phyloP scores from a whole-genome alignment of 495 filamentous ascomycete species.

The Podospora comata region DNA sequence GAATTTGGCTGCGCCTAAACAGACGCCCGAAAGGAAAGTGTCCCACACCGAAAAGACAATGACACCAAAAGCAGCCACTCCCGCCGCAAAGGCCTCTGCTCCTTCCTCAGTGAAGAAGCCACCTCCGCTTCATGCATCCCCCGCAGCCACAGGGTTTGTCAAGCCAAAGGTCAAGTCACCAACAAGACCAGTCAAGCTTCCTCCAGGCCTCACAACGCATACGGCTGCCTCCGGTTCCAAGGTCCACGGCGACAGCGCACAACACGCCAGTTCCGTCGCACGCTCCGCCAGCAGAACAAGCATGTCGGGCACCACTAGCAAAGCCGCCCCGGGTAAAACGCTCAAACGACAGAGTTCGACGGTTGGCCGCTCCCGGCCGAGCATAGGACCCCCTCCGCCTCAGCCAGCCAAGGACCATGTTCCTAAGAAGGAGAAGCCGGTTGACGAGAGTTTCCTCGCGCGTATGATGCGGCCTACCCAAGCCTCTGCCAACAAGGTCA shows the following conservation, averaged over 20 bases:
- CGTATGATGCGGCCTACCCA: constrained; percentile 92
- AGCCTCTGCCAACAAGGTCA: constrained; percentile 69
- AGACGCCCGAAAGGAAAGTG: constrained; percentile 35
- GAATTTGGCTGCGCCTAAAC: constrained; percentile 22
- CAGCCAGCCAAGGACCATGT: constrained; percentile 39
- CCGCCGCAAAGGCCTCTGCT: constrained; percentile 28
- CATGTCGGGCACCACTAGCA: constrained; percentile 30
- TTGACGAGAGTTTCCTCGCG: constrained; percentile 76
- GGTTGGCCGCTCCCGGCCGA: constrained; percentile 44
- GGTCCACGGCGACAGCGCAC: constrained; percentile 24
- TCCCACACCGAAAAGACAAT: constrained; percentile 26
- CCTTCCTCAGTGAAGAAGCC: constrained; percentile 36
- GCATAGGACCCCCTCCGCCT: constrained; percentile 51
- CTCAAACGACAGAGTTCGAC: constrained; percentile 44
- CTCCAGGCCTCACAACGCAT: constrained; percentile 59
- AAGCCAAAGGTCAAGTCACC: constrained; percentile 65
- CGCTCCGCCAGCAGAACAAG: constrained; percentile 49
- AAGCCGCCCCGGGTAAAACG: constrained; percentile 17
- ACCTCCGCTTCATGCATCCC: constrained; percentile 32
- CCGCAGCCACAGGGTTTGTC: constrained; percentile 39
- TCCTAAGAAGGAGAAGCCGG: constrained; percentile 43
- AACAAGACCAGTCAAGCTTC: constrained; percentile 59
- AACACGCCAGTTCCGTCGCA: constrained; percentile 27
- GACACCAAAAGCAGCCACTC: constrained; percentile 29
- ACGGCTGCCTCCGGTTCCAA: constrained; percentile 62